Percentiles rank a stretch among this genome's conserved stretches.
Conservation (phyloP, 257 asterid genomes). For the Gynochthodes officinalis region DNA sequence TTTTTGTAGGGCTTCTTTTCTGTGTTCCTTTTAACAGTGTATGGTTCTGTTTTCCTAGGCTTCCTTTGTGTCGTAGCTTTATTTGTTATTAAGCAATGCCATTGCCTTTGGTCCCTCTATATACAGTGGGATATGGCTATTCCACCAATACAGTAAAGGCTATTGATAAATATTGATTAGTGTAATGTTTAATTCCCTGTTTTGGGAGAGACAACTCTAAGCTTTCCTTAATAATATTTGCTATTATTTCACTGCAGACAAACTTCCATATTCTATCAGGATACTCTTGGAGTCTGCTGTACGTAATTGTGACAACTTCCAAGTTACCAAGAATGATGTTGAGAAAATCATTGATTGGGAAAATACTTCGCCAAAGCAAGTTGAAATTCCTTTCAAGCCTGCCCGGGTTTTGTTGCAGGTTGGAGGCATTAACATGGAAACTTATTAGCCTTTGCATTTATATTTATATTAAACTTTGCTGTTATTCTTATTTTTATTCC, state of each 20-base stretch:
- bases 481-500: not conserved
- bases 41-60: not conserved
- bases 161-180: not conserved
- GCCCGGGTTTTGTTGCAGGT: constrained; percentile 96
- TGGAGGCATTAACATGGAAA: constrained; percentile 16
- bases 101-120: not conserved
- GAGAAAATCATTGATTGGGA: constrained; percentile 86
- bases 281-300: constrained; percentile 81
- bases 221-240: not conserved
- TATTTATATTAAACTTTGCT: not conserved
- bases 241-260: constrained; percentile 43
- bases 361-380: constrained; percentile 75
- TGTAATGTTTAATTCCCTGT: not conserved
- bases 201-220: not conserved
- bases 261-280: constrained; percentile 71
- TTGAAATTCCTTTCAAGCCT: constrained; percentile 88
- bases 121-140: not conserved
- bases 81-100: not conserved
- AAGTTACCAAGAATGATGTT: constrained; percentile 76
- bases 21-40: not conserved
- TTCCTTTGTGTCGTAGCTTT: not conserved
- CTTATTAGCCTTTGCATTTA: not conserved
- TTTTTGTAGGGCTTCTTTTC: not conserved
- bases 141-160: not conserved
- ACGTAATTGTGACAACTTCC: constrained; percentile 87